Conservation (phyloP, 768 basidiomycete genomes). For the Mrakia frigida region DNA sequence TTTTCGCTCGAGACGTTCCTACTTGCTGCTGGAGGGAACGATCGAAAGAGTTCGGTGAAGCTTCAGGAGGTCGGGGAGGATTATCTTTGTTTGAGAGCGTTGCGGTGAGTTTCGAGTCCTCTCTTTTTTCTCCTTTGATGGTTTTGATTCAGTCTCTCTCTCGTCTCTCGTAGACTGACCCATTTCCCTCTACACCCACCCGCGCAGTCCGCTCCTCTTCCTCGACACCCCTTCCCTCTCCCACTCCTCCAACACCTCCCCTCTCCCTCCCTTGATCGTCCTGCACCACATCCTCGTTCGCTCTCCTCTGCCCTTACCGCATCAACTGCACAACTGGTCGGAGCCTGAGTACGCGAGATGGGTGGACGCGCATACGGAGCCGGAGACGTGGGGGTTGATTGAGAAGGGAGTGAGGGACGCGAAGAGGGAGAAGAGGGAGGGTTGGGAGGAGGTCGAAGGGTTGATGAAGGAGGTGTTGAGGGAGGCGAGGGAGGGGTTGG, state of each 20-base stretch:
- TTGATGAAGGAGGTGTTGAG: slow-evolving; percentile 64
- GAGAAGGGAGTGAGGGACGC: slow-evolving; percentile 68
- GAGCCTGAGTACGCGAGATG: slow-evolving; percentile 94
- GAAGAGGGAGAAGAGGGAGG: slow-evolving; percentile 50
- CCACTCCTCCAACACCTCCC: slow-evolving; percentile 60
- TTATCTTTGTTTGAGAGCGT: slow-evolving; percentile 74
- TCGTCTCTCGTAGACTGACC: neutral
- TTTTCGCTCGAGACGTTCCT: slow-evolving; percentile 79
- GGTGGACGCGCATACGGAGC: slow-evolving; percentile 82
- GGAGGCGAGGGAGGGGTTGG: slow-evolving; percentile 42
- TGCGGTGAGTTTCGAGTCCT: slow-evolving; percentile 55
- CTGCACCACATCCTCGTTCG: slow-evolving; percentile 82
- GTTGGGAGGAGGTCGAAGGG: slow-evolving; percentile 58
- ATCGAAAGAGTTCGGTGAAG: slow-evolving; percentile 57
- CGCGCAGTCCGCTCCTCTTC: slow-evolving; percentile 74
- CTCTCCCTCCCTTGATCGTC: slow-evolving; percentile 79
- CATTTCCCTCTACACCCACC: neutral
- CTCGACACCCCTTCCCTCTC: slow-evolving; percentile 70
- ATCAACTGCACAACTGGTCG: slow-evolving; percentile 85
- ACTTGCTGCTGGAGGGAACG: slow-evolving; percentile 46
- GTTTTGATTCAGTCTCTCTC: neutral
- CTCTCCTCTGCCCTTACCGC: slow-evolving; percentile 67
- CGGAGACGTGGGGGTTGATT: slow-evolving; percentile 72
- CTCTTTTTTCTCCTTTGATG: neutral
- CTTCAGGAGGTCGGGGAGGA: slow-evolving; percentile 73